These are phyloP conservation scores for Chaetomium olivaceum DNA, from an alignment of 2,329 filamentous ascomycete species.

Conservation along the genomic window DNA sequence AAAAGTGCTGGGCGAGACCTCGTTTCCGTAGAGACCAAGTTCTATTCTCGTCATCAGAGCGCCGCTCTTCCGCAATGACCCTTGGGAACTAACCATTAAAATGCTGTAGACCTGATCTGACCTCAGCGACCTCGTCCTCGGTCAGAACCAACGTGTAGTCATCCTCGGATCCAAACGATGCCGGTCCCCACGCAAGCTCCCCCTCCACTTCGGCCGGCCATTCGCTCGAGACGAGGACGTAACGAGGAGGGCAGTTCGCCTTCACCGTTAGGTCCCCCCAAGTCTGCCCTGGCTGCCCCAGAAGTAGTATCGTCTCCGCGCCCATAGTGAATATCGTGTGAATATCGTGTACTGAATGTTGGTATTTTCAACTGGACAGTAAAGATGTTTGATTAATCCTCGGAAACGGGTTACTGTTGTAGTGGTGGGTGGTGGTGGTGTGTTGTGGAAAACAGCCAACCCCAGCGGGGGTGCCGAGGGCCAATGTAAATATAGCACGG, in stretches of 20 bases:
- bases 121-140: conserved; percentile 35
- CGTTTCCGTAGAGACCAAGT: conserved; percentile 28
- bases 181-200: conserved; percentile 27
- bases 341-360: background rate
- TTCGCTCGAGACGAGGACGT: conserved; percentile 10
- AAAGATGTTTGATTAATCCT: background rate
- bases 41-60: conserved; percentile 11
- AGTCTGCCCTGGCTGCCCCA: conserved; percentile 2
- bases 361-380: background rate
- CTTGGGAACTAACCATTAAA: conserved; percentile 35
- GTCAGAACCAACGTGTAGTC: conserved; percentile 34
- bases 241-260: conserved; percentile 6
- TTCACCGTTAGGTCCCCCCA: conserved; percentile 25
- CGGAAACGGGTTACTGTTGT: background rate
- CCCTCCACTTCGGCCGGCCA: conserved; percentile 29
- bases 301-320: conserved; percentile 24
- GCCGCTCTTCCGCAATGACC: background rate
- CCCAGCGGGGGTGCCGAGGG: background rate
- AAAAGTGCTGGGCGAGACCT: conserved; percentile 52
- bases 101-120: conserved; percentile 33
- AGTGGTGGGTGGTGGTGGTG: background rate
- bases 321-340: no score
- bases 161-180: conserved; percentile 24
- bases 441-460: background rate
- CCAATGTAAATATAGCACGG: conserved; percentile 12